phyloP scores from a whole-genome alignment of 2,329 filamentous ascomycete genomes.

The Claviceps pusilla region DNA sequence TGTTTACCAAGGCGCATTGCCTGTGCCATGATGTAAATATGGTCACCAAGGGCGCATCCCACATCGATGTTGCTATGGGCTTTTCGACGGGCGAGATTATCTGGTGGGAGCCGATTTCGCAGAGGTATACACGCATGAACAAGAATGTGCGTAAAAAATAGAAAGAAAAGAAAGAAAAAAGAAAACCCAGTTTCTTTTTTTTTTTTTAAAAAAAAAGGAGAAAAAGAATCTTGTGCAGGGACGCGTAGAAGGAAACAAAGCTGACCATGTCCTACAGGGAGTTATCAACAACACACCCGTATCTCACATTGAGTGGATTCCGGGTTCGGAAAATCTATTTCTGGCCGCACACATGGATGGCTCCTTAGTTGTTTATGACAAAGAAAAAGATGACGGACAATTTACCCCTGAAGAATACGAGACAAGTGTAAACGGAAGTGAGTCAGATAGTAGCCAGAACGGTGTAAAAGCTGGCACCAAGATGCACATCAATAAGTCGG shows the following conservation, averaged over 20 bases:
- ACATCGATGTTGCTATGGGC: conserved; percentile 86
- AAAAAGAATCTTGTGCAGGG: no score
- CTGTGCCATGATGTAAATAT: conserved; percentile 86
- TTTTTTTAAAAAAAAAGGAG: not conserved
- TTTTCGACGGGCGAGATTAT: conserved; percentile 95
- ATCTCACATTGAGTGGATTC: conserved; percentile 81
- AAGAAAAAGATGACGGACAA: conserved; percentile 79
- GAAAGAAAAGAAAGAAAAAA: no score
- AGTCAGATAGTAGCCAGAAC: conserved; percentile 22
- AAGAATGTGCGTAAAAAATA: conserved; percentile 54
- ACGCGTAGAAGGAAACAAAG: not conserved
- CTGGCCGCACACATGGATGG: conserved; percentile 87
- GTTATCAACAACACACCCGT: conserved; percentile 77
- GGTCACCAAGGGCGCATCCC: conserved; percentile 60
- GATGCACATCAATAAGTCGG: conserved; percentile 73
- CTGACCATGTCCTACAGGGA: conserved; percentile 35
- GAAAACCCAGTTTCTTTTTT: no score
- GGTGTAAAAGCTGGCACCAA: conserved; percentile 22
- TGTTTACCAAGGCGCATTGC: conserved; percentile 93
- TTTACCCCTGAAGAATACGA: conserved; percentile 56
- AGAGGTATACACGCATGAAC: conserved; percentile 88
- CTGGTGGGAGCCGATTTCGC: conserved; percentile 95
- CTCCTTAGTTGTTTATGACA: conserved; percentile 84
- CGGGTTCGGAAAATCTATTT: conserved; percentile 84
- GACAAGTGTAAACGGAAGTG: conserved; percentile 51